Evolutionary conservation across 2,329 filamentous ascomycete genomes (phyloP).

Genomic region (Arthrocladium fulminans): DNA sequence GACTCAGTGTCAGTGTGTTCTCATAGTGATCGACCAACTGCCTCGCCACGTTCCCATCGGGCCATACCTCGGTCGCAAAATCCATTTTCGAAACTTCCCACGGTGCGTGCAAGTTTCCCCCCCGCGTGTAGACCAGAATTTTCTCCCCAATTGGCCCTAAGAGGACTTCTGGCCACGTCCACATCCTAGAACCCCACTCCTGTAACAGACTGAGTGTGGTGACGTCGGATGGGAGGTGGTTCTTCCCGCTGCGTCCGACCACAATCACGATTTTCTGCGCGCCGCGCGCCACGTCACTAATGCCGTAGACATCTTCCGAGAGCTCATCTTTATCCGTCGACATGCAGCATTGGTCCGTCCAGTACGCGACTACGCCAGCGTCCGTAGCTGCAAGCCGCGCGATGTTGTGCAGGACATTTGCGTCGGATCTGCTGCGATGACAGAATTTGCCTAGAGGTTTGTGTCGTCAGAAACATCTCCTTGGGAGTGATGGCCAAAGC

Average conservation of each 20-base stretch:
- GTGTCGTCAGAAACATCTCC: no score
- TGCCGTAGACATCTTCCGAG: conserved; percentile 34
- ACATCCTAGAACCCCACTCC: conserved; percentile 39
- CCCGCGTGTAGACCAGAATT: conserved; percentile 29
- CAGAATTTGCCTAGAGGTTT: conserved; percentile 4
- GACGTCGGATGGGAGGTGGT: conserved; percentile 19
- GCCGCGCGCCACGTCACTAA: conserved; percentile 39
- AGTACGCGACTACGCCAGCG: conserved; percentile 34
- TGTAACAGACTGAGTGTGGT: conserved; percentile 28
- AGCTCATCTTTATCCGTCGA: conserved; percentile 27
- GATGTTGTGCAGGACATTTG: conserved; percentile 28
- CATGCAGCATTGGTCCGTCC: conserved; percentile 38
- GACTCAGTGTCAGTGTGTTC: conserved; percentile 32
- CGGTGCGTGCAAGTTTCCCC: conserved; percentile 21
- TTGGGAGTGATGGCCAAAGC: no score
- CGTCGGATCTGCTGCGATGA: conserved; percentile 5
- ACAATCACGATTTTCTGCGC: conserved; percentile 36
- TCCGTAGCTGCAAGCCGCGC: conserved; percentile 32
- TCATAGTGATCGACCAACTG: conserved; percentile 42
- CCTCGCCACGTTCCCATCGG: conserved; percentile 31
- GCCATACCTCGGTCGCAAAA: conserved; percentile 34
- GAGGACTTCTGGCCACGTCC: conserved; percentile 40
- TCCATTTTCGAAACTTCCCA: conserved; percentile 32
- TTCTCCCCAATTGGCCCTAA: conserved; percentile 26
- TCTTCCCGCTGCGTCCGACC: conserved; percentile 27